phyloP scores from a whole-genome alignment of 2,329 filamentous ascomycete species.

The Alternaria gaisen region DNA sequence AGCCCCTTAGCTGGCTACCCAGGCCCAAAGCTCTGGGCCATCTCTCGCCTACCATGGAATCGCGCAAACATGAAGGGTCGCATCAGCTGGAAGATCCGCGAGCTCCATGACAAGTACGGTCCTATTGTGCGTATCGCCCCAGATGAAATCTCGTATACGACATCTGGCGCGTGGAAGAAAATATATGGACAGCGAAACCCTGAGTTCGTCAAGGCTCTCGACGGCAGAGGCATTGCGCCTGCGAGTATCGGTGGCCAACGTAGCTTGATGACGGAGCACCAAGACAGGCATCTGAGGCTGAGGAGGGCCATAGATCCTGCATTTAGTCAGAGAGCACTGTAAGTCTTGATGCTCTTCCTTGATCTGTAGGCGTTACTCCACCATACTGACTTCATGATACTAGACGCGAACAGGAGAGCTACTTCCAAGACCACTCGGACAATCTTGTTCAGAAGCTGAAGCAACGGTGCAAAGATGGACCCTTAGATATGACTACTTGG shows the following conservation, averaged over 20 bases:
- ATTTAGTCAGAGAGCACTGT: constrained; percentile 15
- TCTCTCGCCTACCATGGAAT: constrained; percentile 17
- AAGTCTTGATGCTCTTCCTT: neutral
- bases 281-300: constrained; percentile 14
- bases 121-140: constrained; percentile 12
- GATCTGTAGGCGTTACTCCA: too few species aligned
- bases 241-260: constrained; percentile 16
- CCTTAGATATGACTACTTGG: constrained; percentile 15
- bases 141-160: constrained; percentile 12
- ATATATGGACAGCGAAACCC: constrained; percentile 19
- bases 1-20: constrained; percentile 17
- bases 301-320: constrained; percentile 16
- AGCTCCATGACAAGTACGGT: constrained; percentile 12
- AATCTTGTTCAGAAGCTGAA: constrained; percentile 10
- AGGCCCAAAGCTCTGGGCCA: constrained; percentile 17
- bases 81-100: constrained; percentile 9
- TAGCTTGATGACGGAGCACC: constrained; percentile 17
- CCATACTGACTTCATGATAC: neutral
- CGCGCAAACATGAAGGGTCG: constrained; percentile 7
- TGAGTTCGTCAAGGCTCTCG: constrained; percentile 14
- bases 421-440: constrained; percentile 14
- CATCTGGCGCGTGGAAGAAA: constrained; percentile 13
- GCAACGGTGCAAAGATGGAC: neutral
- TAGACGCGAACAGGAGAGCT: constrained; percentile 13
- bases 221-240: constrained; percentile 15